These are phyloP conservation scores for Actinidia arguta DNA, from an alignment of 179 eudicot species.

Conservation along the genomic window DNA sequence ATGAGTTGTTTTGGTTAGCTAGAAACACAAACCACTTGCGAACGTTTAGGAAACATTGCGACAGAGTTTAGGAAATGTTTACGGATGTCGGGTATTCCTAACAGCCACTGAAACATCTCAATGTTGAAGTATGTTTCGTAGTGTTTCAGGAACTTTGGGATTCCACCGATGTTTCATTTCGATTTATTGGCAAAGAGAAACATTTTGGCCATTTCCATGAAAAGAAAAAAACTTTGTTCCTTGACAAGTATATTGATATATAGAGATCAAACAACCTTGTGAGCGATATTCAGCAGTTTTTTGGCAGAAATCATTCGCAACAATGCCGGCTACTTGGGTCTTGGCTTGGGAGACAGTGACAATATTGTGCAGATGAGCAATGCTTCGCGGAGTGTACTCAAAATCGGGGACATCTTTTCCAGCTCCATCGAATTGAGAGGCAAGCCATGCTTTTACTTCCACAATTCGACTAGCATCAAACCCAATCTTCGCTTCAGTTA, in stretches of 20 bases:
- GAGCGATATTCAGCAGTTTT: constrained; percentile 90
- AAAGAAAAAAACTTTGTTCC: too few relatives aligned
- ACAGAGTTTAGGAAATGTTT: too few relatives aligned
- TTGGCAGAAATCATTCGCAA: constrained; percentile 87
- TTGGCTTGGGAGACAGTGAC: constrained; percentile 87
- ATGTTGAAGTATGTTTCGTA: too few relatives aligned
- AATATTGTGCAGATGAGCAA: constrained; percentile 82
- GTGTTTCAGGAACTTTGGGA: too few relatives aligned
- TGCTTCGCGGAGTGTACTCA: constrained; percentile 88
- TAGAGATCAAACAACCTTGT: constrained; percentile 55
- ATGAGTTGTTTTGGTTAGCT: too few relatives aligned
- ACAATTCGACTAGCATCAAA: constrained; percentile 81
- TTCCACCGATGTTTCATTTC: too few relatives aligned
- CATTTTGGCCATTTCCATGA: too few relatives aligned
- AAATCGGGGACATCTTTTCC: constrained; percentile 96
- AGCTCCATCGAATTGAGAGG: constrained; percentile 78
- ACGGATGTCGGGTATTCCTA: too few relatives aligned
- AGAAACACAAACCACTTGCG: too few relatives aligned
- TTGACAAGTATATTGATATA: not conserved
- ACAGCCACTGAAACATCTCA: too few relatives aligned
- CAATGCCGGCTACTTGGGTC: constrained; percentile 88
- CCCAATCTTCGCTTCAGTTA: constrained; percentile 53
- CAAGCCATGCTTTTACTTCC: constrained; percentile 94
- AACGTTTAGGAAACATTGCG: too few relatives aligned
- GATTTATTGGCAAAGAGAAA: too few relatives aligned